Base-by-base conservation (phyloP, 169 alveolate genomes). In the Plasmodium cynomolgi region DNA sequence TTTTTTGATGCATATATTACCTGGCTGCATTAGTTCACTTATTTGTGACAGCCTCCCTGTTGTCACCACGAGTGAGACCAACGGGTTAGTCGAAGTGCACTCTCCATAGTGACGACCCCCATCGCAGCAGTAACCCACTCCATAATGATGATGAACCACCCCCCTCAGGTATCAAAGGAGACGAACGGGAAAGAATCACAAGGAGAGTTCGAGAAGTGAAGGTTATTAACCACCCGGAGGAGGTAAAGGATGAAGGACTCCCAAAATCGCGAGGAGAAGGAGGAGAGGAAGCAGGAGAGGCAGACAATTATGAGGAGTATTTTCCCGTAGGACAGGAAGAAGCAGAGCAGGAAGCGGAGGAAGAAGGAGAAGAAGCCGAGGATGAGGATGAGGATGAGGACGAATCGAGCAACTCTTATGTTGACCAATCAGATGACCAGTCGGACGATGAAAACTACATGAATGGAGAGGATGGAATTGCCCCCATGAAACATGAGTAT, bases 401-500 rank as follows among this genome's bases (percentile, higher is more conserved):
- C 1, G 84, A 75, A n/a, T 71, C 62, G 0, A 80, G 80, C 3
- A 82, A 72, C 54, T 75, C 77, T 0, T 74, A 23, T n/a, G 85
- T 74, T 6, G 86, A 85, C 8, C 68, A 85, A 6, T 73, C 79
- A 13, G 81, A 74, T 26, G 79, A 74, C 1, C 72, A 47, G 15
- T 23, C 37, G 8, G 93, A 47, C 29, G 86, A 85, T 34, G 41
- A 23, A 23, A 15, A 86, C 47, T 15, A 37, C 73, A 56, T 71
- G 31, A 34, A 79, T 39, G 93, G 81, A 44, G 47, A 41, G 26
- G 29, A 86, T 56, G 71, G 54, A 23, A 47, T 31, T 17, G 93
- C 44, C 6, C 68, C 71, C 5, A 58, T 86, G 85, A 86, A 86
- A 77, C 93, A 86, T 44, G 93, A 86, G 34, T 86, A 75, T 29